Evolutionary conservation across 2,329 filamentous ascomycete genomes (phyloP), one percentile per base, ranked within the genome.

Genomic region (Fonsecaea pugnacius): DNA sequence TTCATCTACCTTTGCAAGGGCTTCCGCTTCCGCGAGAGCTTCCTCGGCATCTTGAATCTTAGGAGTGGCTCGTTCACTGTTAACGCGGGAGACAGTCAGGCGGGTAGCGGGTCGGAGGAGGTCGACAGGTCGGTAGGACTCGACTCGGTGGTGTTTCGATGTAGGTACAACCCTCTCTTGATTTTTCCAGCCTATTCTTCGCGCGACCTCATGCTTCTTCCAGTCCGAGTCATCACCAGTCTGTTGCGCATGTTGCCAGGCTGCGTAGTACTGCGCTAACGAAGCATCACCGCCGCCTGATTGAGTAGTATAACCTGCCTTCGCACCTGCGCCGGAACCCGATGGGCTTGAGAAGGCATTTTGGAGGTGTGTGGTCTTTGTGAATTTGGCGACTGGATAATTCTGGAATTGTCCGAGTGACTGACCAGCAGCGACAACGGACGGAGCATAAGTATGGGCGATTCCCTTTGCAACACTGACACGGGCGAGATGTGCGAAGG

Each of bases 381-480:
- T 80, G 73, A 83, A 81, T 73, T 84, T 82, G 68, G 78, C 79
- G 63, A 81, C 78, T 61, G 82, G 75, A 71, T 78, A 79, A 64
- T 77, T 79, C 64, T 80, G 77, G 73, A 87, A 80, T 48, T 83
- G 79, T 68, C 82, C 83, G 64, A 87, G 78, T 82, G 90, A 89
- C 85, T 96, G 92, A 70, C 92, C 92, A 74, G 92, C 94, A 75
- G 95, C 95, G 81, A 99, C 92, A 80, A 98, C 90, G 52, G 93
- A 96, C 79, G 98, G 94, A 73, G 93, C 93, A 86, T 97, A 98
- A 81, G 94, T 94, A 87, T 98, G 92, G 78, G 92, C 94, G 79
- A 98, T 90, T 75, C 93, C 92, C 84, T 98, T 98, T 76, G 91
- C 89, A 82, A 97, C 90, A 89, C 91, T 93, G 86, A 94, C 91